Base-by-base conservation (phyloP, 2,329 filamentous ascomycete genomes). In the Davidsoniella australis region DNA sequence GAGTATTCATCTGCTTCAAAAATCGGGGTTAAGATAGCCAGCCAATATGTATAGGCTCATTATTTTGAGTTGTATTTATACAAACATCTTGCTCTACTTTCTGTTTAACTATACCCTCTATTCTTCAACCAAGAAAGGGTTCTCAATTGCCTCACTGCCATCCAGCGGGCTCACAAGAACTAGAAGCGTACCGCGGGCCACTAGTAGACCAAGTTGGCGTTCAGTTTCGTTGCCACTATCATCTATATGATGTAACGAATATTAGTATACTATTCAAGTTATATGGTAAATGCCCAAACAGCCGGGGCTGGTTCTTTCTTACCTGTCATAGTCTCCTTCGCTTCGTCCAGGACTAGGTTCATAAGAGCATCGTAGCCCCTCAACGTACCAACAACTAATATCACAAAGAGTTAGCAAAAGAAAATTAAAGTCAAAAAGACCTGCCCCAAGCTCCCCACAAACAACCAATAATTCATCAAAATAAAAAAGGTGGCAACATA, bases 341-440 rank as follows among this genome's bases (percentile, higher is more conserved):
- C 89, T 57, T 96, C 85, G 60, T 96, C 91, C 50, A 98, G 71
- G 23, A 98, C 91, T 54, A 98, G 72, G 63, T 98, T 98, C 88
- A 96, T 96, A 53, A 98, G 73, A 58, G 91, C 88, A 63, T 98
- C 91, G 64, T 88, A 96, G 54, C 91, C 91, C 66, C 96, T 96
- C 40, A 98, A 71, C 1, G 78, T 85, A 47, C 91, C 91, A 46
- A 79, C 81, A 50, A 94, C 89, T 94, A 60, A 46, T 36, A 37
- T n/a, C 18, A 7, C 37, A 14, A 20, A 7, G 20, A 45, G 20
- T 52, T 55, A 54, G 53, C 48, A 46, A 26, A 41, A 18, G 29
- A 9, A 33, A 33, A 33, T 29, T 29, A 7, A 9, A 9, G 26
- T 29, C 2, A 10, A 33, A 9, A 33, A 33, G 12, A 33, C 18